Evolutionary conservation across 352 stramenopile genomes (phyloP), one percentile per base, ranked within the genome.

Genomic region (Peronospora tabacina): DNA sequence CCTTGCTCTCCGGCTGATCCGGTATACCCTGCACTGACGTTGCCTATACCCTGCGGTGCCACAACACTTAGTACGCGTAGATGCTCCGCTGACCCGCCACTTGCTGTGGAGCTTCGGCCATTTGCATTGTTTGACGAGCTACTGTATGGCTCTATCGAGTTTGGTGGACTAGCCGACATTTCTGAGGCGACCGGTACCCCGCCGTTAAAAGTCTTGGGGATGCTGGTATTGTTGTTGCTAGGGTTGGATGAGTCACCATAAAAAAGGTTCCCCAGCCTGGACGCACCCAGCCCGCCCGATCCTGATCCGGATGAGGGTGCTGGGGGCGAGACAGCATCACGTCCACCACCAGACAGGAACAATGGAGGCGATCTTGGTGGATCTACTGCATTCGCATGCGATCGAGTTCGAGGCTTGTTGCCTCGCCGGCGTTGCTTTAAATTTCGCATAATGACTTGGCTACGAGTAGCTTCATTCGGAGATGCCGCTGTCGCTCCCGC

Each of bases 181-280:
- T 70, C 61, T 15, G 44, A 40, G 5, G 22, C 4, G 7, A 38
- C 42, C 0, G 44, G 29, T 26, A 65, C 53, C 3, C 30, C 61
- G 12, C 40, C 39, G 15, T 41, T 50, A 7, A 45, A 12, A 40
- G 37, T 0, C 7, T 55, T 61, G 11, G 32, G 61, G 34, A 45
- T 63, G 30, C 30, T 56, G 33, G 39, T 57, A 32, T 19, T 55
- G 22, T 24, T 43, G 34, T 50, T 58, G 28, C 11, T 58, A 17
- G 28, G 12, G 36, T 60, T 60, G 0, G 51, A 61, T 0, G 49
- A 45, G 24, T 81, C 70, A 0, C 61, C 60, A 38, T 75, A 49
- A n/a, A 81, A 81, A 11, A 81, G 66, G 11, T 75, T 81, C 0
- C 61, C 57, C 10, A 70, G 34, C 37, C 61, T 48, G 29, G 61